Evolutionary conservation across 768 basidiomycete genomes (phyloP).

Genomic region (Mycena belliarum): DNA sequence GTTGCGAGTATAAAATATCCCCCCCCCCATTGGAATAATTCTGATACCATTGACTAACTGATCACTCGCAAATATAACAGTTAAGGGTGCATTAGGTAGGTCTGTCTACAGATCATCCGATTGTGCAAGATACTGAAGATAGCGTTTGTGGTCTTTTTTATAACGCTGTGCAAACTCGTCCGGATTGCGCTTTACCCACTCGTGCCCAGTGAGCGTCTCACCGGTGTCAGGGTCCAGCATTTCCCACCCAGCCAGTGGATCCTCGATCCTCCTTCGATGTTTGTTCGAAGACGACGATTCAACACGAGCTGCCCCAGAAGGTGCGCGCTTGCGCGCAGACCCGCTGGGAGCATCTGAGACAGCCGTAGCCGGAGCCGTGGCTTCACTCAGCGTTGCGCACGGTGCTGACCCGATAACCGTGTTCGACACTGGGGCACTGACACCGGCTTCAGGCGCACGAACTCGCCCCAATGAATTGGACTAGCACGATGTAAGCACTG

Average conservation of each 20-base stretch:
- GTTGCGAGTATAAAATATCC: no score
- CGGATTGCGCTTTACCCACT: not conserved
- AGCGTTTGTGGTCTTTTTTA: not conserved
- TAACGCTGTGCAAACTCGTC: not conserved
- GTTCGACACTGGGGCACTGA: not conserved
- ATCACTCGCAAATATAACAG: no score
- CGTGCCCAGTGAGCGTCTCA: not conserved
- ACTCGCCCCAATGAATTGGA: not conserved
- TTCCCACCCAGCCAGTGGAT: not conserved
- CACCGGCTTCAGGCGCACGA: not conserved
- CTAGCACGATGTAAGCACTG: not conserved
- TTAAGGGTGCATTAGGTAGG: no score
- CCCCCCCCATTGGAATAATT: no score
- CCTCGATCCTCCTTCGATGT: not conserved
- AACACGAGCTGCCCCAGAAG: no score
- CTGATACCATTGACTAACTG: no score
- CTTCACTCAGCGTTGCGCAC: no score
- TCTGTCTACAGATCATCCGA: not conserved
- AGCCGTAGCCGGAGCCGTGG: no score
- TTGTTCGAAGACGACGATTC: not conserved
- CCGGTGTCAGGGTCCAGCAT: not conserved
- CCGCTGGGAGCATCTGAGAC: no score
- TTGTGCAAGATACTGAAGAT: not conserved
- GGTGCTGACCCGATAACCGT: no score
- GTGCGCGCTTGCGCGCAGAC: no score